Evolutionary conservation across 1,284 basidiomycete species (phyloP).

Genomic region (Malassezia arunalokei): DNA sequence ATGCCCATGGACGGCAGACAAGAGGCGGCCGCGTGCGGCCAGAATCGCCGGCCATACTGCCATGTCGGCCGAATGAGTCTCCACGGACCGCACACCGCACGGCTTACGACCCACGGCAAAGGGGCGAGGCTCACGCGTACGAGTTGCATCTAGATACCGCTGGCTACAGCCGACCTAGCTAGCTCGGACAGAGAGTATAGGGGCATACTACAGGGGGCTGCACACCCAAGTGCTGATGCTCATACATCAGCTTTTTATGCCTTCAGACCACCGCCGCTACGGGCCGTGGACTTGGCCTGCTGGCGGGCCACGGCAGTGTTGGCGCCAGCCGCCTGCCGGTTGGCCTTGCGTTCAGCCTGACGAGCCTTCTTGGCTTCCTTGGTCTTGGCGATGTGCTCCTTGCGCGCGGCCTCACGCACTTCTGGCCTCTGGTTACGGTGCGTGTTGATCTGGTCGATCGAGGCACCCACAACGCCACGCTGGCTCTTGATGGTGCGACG

Average conservation of each 20-base stretch:
- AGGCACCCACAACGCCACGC: constrained; percentile 94
- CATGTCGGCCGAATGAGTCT: too few species aligned
- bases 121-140: too few species aligned
- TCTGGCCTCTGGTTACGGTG: constrained; percentile 65
- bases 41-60: too few species aligned
- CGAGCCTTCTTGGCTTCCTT: constrained; percentile 70
- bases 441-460: constrained; percentile 77
- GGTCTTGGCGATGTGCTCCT: constrained; percentile 85
- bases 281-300: constrained; percentile 69
- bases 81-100: too few species aligned
- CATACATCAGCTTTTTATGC: constrained; percentile 10
- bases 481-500: constrained; percentile 95
- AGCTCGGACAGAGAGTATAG: background rate
- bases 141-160: background rate
- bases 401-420: constrained; percentile 66
- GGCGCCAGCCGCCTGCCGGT: constrained; percentile 47
- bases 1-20: background rate
- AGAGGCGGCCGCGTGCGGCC: background rate
- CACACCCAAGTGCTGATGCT: constrained; percentile 8
- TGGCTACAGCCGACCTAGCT: background rate
- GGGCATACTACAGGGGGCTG: constrained; percentile 13
- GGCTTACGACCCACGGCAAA: too few species aligned
- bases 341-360: constrained; percentile 37
- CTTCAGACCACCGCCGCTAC: constrained; percentile 19
- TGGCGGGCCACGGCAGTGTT: constrained; percentile 74